Evolutionary conservation across 2,329 filamentous ascomycete species (phyloP).

Genomic region (Byssochlamys sp.): DNA sequence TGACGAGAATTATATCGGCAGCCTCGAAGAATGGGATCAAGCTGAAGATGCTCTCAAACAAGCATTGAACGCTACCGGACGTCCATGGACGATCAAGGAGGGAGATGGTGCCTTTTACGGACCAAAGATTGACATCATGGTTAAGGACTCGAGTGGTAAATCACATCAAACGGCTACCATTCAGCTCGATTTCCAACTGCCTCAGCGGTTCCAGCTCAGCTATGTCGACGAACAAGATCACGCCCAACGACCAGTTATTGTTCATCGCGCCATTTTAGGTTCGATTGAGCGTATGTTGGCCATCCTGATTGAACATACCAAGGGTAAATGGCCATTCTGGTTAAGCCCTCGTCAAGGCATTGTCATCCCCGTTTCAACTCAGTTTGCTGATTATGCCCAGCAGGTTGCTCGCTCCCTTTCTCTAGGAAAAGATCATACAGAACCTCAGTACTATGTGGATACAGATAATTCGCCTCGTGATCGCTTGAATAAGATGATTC

Average conservation of each 20-base stretch:
- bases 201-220: constrained; percentile 66
- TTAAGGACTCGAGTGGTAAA: constrained; percentile 70
- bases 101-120: constrained; percentile 86
- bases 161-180: constrained; percentile 83
- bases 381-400: constrained; percentile 40
- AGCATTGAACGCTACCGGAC: constrained; percentile 54
- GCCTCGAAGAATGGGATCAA: constrained; percentile 56
- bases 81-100: constrained; percentile 63
- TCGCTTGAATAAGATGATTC: constrained; percentile 63
- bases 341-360: constrained; percentile 69
- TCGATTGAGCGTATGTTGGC: constrained; percentile 79
- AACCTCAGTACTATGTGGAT: constrained; percentile 48
- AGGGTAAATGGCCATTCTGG: constrained; percentile 79
- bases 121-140: constrained; percentile 79
- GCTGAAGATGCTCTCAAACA: constrained; percentile 58
- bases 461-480: constrained; percentile 48
- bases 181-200: constrained; percentile 81
- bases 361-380: constrained; percentile 56
- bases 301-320: constrained; percentile 71
- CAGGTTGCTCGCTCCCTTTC: constrained; percentile 24
- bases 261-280: constrained; percentile 75
- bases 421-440: constrained; percentile 12
- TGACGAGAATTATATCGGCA: constrained; percentile 66
- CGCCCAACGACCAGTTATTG: constrained; percentile 58
- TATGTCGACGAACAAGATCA: constrained; percentile 47